Conservation (phyloP, 2,329 filamentous ascomycete genomes). For the Fusarium humuli region DNA sequence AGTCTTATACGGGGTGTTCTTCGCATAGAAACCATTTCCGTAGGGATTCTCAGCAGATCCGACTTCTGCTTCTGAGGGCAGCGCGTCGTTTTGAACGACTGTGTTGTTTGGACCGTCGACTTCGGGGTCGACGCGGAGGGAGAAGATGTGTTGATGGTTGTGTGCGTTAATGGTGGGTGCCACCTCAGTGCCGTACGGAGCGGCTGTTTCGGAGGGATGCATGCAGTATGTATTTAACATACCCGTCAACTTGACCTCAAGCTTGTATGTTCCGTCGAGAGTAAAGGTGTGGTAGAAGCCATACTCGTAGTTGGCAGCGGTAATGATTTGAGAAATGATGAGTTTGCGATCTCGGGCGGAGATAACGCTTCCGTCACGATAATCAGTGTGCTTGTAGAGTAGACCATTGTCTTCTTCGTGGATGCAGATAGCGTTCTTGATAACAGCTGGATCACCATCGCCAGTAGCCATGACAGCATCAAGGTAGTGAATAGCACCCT, state of each 20-base stretch:
- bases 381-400: slow-evolving; percentile 74
- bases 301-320: slow-evolving; percentile 74
- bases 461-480: slow-evolving; percentile 87
- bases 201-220: slow-evolving; percentile 51
- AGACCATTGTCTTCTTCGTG: slow-evolving; percentile 71
- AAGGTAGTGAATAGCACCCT: slow-evolving; percentile 91
- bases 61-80: slow-evolving; percentile 76
- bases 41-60: slow-evolving; percentile 86
- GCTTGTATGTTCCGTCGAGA: slow-evolving; percentile 74
- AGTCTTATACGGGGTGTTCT: slow-evolving; percentile 82
- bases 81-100: slow-evolving; percentile 81
- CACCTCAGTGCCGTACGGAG: slow-evolving; percentile 74
- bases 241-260: slow-evolving; percentile 66
- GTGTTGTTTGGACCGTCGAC: slow-evolving; percentile 72
- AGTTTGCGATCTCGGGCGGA: slow-evolving; percentile 69
- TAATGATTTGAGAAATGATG: slow-evolving; percentile 73
- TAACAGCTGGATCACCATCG: slow-evolving; percentile 79
- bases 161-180: slow-evolving; percentile 71
- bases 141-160: slow-evolving; percentile 79
- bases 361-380: slow-evolving; percentile 68
- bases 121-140: slow-evolving; percentile 73
- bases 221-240: slow-evolving; percentile 59
- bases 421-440: slow-evolving; percentile 96
- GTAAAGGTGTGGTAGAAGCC: slow-evolving; percentile 55
- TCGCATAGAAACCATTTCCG: slow-evolving; percentile 90